Conservation (phyloP, 306 rosid species). For the Castanea sativa region DNA sequence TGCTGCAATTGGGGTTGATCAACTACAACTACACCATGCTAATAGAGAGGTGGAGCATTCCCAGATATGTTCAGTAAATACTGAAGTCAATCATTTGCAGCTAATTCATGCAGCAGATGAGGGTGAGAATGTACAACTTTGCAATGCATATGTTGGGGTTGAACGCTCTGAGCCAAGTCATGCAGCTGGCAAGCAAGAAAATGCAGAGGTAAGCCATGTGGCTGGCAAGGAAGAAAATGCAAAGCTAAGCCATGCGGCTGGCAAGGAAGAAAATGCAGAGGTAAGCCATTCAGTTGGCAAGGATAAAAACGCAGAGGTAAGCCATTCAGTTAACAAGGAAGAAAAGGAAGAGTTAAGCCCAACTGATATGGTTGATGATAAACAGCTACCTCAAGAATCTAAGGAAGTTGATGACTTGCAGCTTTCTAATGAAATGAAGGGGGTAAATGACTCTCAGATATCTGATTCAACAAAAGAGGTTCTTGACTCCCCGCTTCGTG, state of each 20-base stretch:
- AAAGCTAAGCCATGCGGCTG: slow-evolving; percentile 47
- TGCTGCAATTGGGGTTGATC: slow-evolving; percentile 57
- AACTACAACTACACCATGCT: slow-evolving; percentile 42
- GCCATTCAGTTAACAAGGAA: slow-evolving; percentile 24
- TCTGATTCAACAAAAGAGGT: slow-evolving; percentile 28
- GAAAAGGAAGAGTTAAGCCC: slow-evolving; percentile 31
- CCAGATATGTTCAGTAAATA: slow-evolving; percentile 49
- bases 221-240: slow-evolving; percentile 35
- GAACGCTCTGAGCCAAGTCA: slow-evolving; percentile 57
- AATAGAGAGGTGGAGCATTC: slow-evolving; percentile 57
- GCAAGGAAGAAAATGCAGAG: slow-evolving; percentile 58
- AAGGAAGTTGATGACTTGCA: slow-evolving; percentile 18
- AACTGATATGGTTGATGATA: slow-evolving; percentile 29
- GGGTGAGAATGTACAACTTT: slow-evolving; percentile 50
- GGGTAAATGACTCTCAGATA: slow-evolving; percentile 28
- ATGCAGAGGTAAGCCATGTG: slow-evolving; percentile 37
- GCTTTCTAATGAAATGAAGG: slow-evolving; percentile 30
- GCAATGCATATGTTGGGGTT: slow-evolving; percentile 52
- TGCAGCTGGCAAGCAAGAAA: slow-evolving; percentile 36
- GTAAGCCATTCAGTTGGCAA: slow-evolving; percentile 39
- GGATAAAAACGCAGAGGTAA: slow-evolving; percentile 41
- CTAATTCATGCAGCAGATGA: slow-evolving; percentile 51
- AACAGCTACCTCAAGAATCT: slow-evolving; percentile 14
- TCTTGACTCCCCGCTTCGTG: slow-evolving; percentile 29
- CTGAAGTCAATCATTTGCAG: slow-evolving; percentile 44